A percentile compares a stretch with the other conserved stretches of the same genome.
phyloP scores from a whole-genome alignment of 768 basidiomycete species.

The Hypholoma sublateritium region DNA sequence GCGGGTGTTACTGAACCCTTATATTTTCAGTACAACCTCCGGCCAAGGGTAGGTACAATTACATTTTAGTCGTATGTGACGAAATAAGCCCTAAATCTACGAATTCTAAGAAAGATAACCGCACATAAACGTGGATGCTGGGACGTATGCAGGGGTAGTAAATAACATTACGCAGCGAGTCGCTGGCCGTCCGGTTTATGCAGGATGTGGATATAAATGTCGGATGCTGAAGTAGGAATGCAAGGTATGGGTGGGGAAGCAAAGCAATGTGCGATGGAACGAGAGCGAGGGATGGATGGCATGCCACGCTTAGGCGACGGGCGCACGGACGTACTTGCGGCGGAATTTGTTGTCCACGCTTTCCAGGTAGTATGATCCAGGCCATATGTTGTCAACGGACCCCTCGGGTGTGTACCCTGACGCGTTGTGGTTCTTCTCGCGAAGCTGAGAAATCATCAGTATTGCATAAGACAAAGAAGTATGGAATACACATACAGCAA shows the following conservation, averaged over 20 bases:
- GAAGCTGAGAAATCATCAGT: constrained; percentile 55
- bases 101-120: not conserved
- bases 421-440: constrained; percentile 96
- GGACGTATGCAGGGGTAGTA: not conserved
- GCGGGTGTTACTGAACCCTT: too few relatives aligned
- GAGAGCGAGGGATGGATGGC: constrained; percentile 9
- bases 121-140: not conserved
- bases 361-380: constrained; percentile 90
- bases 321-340: constrained; percentile 73
- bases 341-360: constrained; percentile 89
- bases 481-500: constrained; percentile 48
- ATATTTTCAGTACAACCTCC: too few relatives aligned
- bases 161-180: not conserved
- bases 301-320: constrained; percentile 29
- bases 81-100: constrained; percentile 2
- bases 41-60: not conserved
- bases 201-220: not conserved
- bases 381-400: constrained; percentile 89
- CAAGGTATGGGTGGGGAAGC: not conserved
- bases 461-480: constrained; percentile 7
- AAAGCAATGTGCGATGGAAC: not conserved
- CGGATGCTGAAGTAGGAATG: not conserved
- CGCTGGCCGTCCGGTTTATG: not conserved
- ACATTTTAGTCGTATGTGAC: constrained; percentile 3
- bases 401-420: constrained; percentile 83